Evolutionary conservation across 2,329 filamentous ascomycete species (phyloP).

Genomic region (Microdochium bolleyi): DNA sequence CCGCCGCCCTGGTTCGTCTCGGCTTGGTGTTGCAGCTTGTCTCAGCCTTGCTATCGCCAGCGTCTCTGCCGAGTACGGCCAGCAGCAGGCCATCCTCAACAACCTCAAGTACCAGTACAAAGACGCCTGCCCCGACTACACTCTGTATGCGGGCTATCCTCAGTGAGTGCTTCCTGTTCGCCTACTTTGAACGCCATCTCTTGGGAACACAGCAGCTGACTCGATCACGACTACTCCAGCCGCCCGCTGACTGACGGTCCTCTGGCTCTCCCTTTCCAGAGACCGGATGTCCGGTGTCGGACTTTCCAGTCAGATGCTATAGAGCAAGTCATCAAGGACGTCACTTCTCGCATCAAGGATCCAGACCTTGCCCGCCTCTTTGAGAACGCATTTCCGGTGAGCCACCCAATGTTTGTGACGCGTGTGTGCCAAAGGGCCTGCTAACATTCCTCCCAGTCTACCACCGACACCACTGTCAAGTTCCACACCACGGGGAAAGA

Average conservation of each 20-base stretch:
- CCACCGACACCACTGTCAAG: conserved; percentile 79
- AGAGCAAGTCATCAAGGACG: conserved; percentile 77
- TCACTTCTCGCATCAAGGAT: conserved; percentile 73
- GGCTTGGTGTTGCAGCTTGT: conserved; percentile 1
- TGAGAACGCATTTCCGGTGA: conserved; percentile 78
- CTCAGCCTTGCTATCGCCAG: conserved; percentile 5
- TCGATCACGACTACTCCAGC: conserved; percentile 32
- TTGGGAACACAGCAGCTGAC: neutral
- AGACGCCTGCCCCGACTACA: conserved; percentile 57
- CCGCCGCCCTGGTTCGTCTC: neutral
- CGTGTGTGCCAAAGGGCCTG: too few species aligned
- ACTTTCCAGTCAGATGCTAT: conserved; percentile 84
- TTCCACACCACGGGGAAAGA: conserved; percentile 65
- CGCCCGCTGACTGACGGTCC: conserved; percentile 73
- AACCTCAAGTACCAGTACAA: conserved; percentile 18
- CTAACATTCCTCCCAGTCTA: conserved; percentile 43
- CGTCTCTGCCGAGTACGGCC: conserved; percentile 12
- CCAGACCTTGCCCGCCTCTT: conserved; percentile 87
- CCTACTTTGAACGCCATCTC: neutral
- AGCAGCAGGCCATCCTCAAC: conserved; percentile 21
- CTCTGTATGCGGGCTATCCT: conserved; percentile 45
- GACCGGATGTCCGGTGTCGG: conserved; percentile 72
- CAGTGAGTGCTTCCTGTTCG: conserved; percentile 37
- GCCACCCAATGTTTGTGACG: too few species aligned
- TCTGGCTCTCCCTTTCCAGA: conserved; percentile 74